Conservation (phyloP, 768 basidiomycete species). For the Russula earlei region DNA sequence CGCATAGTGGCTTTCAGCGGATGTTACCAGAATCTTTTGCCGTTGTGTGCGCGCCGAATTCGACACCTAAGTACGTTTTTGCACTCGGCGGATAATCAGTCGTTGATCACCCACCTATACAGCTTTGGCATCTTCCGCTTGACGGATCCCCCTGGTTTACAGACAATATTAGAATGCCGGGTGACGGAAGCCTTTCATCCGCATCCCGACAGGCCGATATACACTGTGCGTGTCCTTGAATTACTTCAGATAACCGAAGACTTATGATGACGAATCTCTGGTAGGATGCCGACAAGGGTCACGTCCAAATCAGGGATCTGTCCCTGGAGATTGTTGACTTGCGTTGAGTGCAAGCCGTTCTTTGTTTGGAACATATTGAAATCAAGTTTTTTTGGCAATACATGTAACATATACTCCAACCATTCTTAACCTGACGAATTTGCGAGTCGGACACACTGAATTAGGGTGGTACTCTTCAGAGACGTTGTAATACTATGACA, state of each 20-base stretch:
- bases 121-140: slow-evolving; percentile 86
- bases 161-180: slow-evolving; percentile 57
- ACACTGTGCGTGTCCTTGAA: slow-evolving; percentile 52
- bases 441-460: neutral
- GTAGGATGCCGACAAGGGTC: slow-evolving; percentile 78
- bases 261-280: neutral
- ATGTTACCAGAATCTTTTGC: slow-evolving; percentile 92
- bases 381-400: neutral
- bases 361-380: slow-evolving; percentile 1
- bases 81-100: neutral
- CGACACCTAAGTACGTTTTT: slow-evolving; percentile 55
- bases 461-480: slow-evolving; percentile 4
- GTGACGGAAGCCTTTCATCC: slow-evolving; percentile 78
- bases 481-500: slow-evolving; percentile 7
- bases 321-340: slow-evolving; percentile 80
- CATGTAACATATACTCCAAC: slow-evolving; percentile 1
- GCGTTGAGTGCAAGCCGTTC: slow-evolving; percentile 29
- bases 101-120: neutral
- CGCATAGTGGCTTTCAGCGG: slow-evolving; percentile 79
- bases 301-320: slow-evolving; percentile 68
- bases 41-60: slow-evolving; percentile 81
- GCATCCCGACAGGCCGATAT: slow-evolving; percentile 75
- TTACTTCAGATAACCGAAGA: neutral
- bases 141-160: slow-evolving; percentile 78
- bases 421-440: neutral